Evolutionary conservation across 495 filamentous ascomycete genomes (phyloP), one percentile per base, ranked within the genome.

Genomic region (Opeltia flavorubescens): DNA sequence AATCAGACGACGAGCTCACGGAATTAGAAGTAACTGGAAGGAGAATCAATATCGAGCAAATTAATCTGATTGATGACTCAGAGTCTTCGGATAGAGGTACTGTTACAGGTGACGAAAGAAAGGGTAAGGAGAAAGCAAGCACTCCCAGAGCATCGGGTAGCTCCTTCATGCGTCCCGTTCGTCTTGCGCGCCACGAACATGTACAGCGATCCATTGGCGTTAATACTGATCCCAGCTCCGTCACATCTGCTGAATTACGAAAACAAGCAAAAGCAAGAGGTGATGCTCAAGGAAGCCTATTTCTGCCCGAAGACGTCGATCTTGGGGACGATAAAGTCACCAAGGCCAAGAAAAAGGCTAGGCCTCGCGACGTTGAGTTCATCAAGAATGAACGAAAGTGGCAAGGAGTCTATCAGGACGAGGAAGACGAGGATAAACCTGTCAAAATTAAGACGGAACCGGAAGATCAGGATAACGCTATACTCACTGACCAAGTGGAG

Each of bases 141-240:
- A 52, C 50, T 30, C 50, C 51, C 27, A 21, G 26, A 20, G 17
- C 50, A 13, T 13, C 38, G 34, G 53, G 54, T 31, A 57, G 47
- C 29, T 65, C 61, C 3, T 41, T 25, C 1, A 56, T 75, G 42
- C 58, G 62, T 36, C 73, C 73, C 3, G 60, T 74, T 35, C 65
- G 72, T 9, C 60, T 74, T 25, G 63, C 69, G 44, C 63, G 70
- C 49, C 62, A 69, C 53, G 67, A 70, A 44, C 73, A 77, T 57
- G 64, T 67, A 42, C 72, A 75, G 35, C 63, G 71, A 15, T 54
- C 60, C 9, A 54, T 69, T 27, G 67, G 64, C 48, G 67, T 75
- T 34, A 69, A 72, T 45, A 72, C 70, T 55, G 72, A 75, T 43
- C 68, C 70, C 3, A 73, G 66, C 54, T 61, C 66, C 17, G 56